A percentile compares a stretch with the other conserved stretches of the same genome.
These are phyloP conservation scores for Aspergillus jensenii DNA, from an alignment of 2,329 filamentous ascomycete species.

Conservation along the genomic window DNA sequence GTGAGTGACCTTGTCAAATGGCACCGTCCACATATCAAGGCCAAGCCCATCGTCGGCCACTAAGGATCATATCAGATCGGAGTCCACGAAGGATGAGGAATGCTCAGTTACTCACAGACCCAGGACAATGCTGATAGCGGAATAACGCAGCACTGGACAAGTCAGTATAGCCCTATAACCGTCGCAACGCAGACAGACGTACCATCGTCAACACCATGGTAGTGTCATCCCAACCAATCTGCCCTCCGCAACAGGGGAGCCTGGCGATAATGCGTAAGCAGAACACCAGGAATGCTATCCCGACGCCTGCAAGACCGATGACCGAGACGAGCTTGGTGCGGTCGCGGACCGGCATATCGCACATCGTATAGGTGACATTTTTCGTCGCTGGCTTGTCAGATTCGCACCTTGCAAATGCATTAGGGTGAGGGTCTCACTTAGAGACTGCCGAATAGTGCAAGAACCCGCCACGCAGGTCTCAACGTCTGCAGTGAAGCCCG, in stretches of 20 bases:
- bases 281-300: constrained; percentile 35
- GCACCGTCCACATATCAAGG: constrained; percentile 47
- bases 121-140: constrained; percentile 26
- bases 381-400: constrained; percentile 35
- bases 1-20: constrained; percentile 43
- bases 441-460: constrained; percentile 39
- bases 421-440: constrained; percentile 27
- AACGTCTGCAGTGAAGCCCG: constrained; percentile 30
- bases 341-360: constrained; percentile 40
- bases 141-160: constrained; percentile 6
- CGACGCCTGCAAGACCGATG: constrained; percentile 34
- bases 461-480: constrained; percentile 33
- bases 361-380: constrained; percentile 42
- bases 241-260: constrained; percentile 32
- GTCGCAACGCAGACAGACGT: not conserved
- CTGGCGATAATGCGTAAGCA: constrained; percentile 40
- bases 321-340: constrained; percentile 31
- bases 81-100: too few species aligned
- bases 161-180: too few species aligned
- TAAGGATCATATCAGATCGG: constrained; percentile 7
- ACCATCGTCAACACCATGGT: constrained; percentile 26
- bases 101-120: constrained; percentile 21
- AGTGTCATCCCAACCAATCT: constrained; percentile 44
- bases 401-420: not conserved
- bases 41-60: constrained; percentile 44